Evolutionary conservation across 768 basidiomycete genomes (phyloP).

Genomic region (Boletus coccyginus): DNA sequence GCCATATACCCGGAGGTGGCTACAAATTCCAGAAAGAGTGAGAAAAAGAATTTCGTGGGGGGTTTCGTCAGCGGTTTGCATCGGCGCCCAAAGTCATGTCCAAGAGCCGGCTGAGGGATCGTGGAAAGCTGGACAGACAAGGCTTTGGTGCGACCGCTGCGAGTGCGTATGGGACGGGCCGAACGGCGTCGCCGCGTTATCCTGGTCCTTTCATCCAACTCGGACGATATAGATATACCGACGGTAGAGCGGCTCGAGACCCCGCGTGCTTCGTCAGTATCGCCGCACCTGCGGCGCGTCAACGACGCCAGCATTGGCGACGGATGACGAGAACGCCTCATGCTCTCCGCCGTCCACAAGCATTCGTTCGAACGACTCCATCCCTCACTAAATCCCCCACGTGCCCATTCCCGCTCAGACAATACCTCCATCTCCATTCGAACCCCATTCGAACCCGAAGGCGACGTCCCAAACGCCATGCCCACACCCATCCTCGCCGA

Average conservation of each 20-base stretch:
- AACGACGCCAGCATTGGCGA: no score
- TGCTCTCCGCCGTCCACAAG: no score
- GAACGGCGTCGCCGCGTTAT: constrained; percentile 19
- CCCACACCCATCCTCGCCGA: no score
- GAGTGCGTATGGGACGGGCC: constrained; percentile 11
- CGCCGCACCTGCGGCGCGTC: no score
- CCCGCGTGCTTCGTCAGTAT: neutral
- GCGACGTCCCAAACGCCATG: no score
- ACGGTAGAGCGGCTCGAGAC: constrained; percentile 28
- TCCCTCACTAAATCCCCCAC: no score
- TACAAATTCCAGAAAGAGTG: constrained; percentile 24
- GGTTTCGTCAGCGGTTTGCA: constrained; percentile 32
- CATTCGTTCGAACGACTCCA: no score
- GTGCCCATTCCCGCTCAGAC: no score
- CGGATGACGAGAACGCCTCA: no score
- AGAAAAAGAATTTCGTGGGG: constrained; percentile 30
- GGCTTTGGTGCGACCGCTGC: neutral
- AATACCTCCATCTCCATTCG: no score
- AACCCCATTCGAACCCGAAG: no score
- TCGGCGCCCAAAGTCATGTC: constrained; percentile 37
- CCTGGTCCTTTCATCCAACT: constrained; percentile 21
- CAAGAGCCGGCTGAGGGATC: constrained; percentile 26
- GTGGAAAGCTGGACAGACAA: constrained; percentile 19
- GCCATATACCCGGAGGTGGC: neutral
- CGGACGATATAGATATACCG: constrained; percentile 31